Conservation (phyloP, 2,329 filamentous ascomycete genomes). For the Penicillium sp. region DNA sequence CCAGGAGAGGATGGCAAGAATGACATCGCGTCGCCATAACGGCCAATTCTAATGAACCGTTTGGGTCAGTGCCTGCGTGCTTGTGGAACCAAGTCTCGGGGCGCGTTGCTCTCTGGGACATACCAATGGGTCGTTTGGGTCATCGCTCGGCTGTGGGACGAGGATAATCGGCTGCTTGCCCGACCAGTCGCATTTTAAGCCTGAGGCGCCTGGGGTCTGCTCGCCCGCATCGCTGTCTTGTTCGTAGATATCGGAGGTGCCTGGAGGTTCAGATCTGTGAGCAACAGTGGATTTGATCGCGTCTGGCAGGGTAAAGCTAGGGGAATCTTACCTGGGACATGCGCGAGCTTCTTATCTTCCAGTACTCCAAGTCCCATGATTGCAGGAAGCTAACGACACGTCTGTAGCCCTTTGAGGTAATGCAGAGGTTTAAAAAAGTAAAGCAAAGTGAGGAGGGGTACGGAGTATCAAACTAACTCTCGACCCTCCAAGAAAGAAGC, state of each 20-base stretch:
- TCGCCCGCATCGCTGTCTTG: slow-evolving; percentile 46
- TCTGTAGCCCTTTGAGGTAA: not conserved
- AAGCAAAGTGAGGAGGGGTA: not conserved
- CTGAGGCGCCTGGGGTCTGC: slow-evolving; percentile 34
- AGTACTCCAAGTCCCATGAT: slow-evolving; percentile 71
- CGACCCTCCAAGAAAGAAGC: not conserved
- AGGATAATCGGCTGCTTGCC: slow-evolving; percentile 71
- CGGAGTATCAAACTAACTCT: not conserved
- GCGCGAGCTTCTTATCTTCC: slow-evolving; percentile 61
- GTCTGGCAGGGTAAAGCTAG: not conserved
- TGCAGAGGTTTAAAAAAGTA: not conserved
- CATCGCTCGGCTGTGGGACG: slow-evolving; percentile 85
- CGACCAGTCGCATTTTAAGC: slow-evolving; percentile 69
- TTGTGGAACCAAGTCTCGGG: not conserved
- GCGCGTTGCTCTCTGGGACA: slow-evolving; percentile 35
- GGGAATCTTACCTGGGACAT: slow-evolving; percentile 66
- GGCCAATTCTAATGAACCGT: slow-evolving; percentile 68
- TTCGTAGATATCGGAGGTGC: slow-evolving; percentile 59
- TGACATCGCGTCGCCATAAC: slow-evolving; percentile 77
- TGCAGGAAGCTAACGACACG: not conserved
- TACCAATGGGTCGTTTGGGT: slow-evolving; percentile 83
- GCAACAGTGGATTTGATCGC: not conserved
- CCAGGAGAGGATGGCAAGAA: slow-evolving; percentile 73
- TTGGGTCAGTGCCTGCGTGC: not conserved
- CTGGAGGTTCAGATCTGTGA: slow-evolving; percentile 16